Conservation (phyloP, 2,329 filamentous ascomycete species). For the Fusarium sp. region DNA sequence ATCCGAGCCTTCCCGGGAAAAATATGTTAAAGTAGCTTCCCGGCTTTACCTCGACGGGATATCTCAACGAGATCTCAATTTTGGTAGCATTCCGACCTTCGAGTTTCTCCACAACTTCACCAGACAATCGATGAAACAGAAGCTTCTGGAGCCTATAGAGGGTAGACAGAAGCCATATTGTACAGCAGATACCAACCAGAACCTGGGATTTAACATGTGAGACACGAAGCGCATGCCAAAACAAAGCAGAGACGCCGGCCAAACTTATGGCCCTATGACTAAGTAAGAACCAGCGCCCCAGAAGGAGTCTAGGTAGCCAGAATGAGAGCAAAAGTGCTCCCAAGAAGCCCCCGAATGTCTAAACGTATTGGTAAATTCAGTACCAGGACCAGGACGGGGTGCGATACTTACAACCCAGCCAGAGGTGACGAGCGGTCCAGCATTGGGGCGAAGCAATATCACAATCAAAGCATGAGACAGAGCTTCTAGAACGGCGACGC, state of each 20-base stretch:
- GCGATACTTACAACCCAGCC: slow-evolving; percentile 4
- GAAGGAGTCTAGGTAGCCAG: neutral
- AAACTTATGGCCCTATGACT: neutral
- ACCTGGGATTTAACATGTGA: neutral
- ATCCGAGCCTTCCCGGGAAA: slow-evolving; percentile 4
- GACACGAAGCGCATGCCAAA: slow-evolving; percentile 3
- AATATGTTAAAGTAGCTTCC: slow-evolving; percentile 22
- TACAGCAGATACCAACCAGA: neutral
- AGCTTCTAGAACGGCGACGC: slow-evolving; percentile 11
- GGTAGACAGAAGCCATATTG: neutral
- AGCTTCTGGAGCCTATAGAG: neutral
- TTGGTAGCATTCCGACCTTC: slow-evolving; percentile 4
- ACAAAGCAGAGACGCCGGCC: neutral
- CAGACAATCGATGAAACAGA: slow-evolving; percentile 1
- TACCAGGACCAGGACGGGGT: neutral
- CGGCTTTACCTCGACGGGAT: neutral
- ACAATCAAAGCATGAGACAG: slow-evolving; percentile 3
- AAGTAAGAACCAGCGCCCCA: neutral
- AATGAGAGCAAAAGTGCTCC: neutral
- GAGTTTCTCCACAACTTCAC: neutral
- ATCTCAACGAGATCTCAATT: slow-evolving; percentile 7
- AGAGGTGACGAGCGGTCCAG: neutral
- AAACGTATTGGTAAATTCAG: neutral
- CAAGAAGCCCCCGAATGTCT: neutral
- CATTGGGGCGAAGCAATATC: neutral